These are phyloP conservation scores for Allium fistulosum DNA, from an alignment of 106 monocot species.

Conservation along the genomic window DNA sequence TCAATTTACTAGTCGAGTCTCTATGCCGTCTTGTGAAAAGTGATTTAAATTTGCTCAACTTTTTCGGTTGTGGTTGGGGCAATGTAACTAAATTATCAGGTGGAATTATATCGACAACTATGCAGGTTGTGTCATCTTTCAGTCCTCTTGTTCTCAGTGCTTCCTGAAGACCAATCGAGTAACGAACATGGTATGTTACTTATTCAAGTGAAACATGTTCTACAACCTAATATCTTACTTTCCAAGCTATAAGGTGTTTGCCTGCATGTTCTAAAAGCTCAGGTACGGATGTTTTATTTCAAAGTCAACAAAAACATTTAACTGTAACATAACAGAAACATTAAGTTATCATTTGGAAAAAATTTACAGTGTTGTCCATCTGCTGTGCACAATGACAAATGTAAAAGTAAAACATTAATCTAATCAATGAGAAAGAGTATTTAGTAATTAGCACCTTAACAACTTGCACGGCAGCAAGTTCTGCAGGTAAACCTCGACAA, in stretches of 20 bases:
- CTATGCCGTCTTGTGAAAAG: slow-evolving; percentile 47
- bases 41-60: slow-evolving; percentile 61
- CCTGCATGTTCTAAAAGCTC: neutral
- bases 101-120: slow-evolving; percentile 91
- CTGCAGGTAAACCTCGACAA: slow-evolving; percentile 82
- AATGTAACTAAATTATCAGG: slow-evolving; percentile 46
- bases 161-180: slow-evolving; percentile 46
- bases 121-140: slow-evolving; percentile 98
- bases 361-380: too few relatives aligned
- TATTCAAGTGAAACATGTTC: too few relatives aligned
- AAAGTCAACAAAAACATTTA: too few relatives aligned
- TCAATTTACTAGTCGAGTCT: slow-evolving; percentile 53
- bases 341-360: too few relatives aligned
- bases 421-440: neutral
- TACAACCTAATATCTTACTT: too few relatives aligned
- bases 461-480: slow-evolving; percentile 82
- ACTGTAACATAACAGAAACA: too few relatives aligned
- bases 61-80: slow-evolving; percentile 64
- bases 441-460: slow-evolving; percentile 54
- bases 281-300: too few relatives aligned
- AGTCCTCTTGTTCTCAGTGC: slow-evolving; percentile 90
- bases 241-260: neutral
- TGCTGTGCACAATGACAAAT: too few relatives aligned
- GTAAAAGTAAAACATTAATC: too few relatives aligned
- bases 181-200: neutral